A percentile compares a stretch with the other conserved stretches of the same genome.
Conservation (phyloP, 495 filamentous ascomycete species). For the Peziza echinospora region DNA sequence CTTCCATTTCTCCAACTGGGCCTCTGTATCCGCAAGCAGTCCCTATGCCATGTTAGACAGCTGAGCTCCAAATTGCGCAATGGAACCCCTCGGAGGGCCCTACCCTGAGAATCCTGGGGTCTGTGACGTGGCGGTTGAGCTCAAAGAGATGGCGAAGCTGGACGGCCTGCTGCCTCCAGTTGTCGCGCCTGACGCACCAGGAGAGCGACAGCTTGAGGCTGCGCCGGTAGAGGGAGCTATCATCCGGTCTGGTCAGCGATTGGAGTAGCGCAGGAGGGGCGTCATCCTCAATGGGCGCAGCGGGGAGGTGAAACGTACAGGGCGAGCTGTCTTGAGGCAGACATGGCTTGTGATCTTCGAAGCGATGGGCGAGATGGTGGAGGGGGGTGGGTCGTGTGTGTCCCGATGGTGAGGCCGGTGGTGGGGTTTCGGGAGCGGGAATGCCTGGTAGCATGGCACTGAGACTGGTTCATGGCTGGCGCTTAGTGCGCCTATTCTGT, state of each 20-base stretch:
- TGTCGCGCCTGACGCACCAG: slow-evolving; percentile 73
- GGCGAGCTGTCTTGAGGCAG: slow-evolving; percentile 15
- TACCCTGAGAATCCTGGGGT: slow-evolving; percentile 78
- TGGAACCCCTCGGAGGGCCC: slow-evolving; percentile 4
- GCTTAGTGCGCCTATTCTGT: too few species aligned
- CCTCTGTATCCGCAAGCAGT: slow-evolving; percentile 68
- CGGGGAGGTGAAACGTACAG: slow-evolving; percentile 12
- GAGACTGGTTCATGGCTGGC: too few species aligned
- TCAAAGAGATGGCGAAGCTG: slow-evolving; percentile 94
- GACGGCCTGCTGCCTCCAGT: slow-evolving; percentile 87
- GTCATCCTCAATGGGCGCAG: background rate
- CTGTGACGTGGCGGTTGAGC: slow-evolving; percentile 64
- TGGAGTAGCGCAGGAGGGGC: background rate
- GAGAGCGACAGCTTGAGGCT: slow-evolving; percentile 81
- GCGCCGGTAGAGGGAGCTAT: slow-evolving; percentile 78
- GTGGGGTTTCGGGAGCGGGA: too few species aligned
- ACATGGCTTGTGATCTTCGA: background rate
- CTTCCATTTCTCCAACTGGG: slow-evolving; percentile 78
- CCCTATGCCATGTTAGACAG: slow-evolving; percentile 27
- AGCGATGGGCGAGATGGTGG: too few species aligned
- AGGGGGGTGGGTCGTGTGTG: too few species aligned
- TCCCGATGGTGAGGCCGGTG: too few species aligned
- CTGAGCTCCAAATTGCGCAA: slow-evolving; percentile 1
- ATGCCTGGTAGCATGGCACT: too few species aligned
- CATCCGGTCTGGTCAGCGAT: slow-evolving; percentile 1